Base-by-base conservation (phyloP, 2,329 filamentous ascomycete species). In the Botrytis medusae region DNA sequence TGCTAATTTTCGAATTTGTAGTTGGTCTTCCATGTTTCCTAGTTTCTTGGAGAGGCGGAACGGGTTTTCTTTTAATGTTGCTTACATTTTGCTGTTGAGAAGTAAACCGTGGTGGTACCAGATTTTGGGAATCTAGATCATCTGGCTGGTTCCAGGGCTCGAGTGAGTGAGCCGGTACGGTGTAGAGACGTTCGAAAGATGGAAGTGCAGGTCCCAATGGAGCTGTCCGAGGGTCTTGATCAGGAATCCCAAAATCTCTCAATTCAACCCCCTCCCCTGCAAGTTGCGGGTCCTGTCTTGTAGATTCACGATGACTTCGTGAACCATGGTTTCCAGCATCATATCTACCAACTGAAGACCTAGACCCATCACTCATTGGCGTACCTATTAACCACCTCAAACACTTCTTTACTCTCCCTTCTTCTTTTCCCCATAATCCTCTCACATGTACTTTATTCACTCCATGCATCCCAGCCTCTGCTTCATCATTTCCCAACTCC, bases 401-500 rank as follows among this genome's bases (percentile, higher is more conserved):
- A 37, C 63, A 67, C 14, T 67, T 67, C 10, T n/a, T 67, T 8
- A 22, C 32, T 32, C 44, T 34, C 22, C 63, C 32, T 4, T 37
- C 25, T 48, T 34, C 46, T 0, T 2, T 16, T 10, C 37, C 60
- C 60, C 60, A 42, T 2, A 62, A 18, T 14, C 60, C 37, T n/a
- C 37, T 42, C 2, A 62, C 16, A 25, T n/a, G 25, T 18, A 40
- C 6, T 2, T 6, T 22, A 10, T 37, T 8, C 0, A n/a, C 5
- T 4, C 63, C 20, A 12, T 34, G 29, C 29, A 48, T 5, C 1
- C 25, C 32, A 20, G 16, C 32, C 8, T 34, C 46, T 22, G 25
- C 22, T 16, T 67, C 63, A 40, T 67, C 44, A 1, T 37, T 32
- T 25, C 8, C 32, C 5, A 51, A 4, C 25, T 40, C 37, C 61